Percentiles rank a stretch among this genome's conserved stretches.
Conservation (phyloP, 495 filamentous ascomycete species). For the Aspergillus funiculosus region DNA sequence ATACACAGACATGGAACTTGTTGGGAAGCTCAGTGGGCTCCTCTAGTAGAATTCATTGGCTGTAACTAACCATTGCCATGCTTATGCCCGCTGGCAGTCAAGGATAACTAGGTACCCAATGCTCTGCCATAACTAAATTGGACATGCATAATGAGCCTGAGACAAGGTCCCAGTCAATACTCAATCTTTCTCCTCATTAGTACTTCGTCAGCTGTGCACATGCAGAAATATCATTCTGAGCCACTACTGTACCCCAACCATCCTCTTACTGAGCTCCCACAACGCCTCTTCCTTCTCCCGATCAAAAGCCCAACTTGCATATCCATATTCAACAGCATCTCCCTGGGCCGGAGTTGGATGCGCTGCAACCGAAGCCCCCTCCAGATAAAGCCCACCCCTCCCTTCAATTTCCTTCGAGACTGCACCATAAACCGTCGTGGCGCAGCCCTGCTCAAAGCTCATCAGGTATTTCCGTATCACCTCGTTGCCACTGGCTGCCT, state of each 20-base stretch:
- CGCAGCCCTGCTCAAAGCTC: conserved; percentile 33
- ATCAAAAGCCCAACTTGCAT: conserved; percentile 3
- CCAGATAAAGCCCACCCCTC: conserved; percentile 34
- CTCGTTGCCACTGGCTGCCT: conserved; percentile 8
- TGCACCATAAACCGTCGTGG: conserved; percentile 40
- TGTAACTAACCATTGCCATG: too few relatives aligned
- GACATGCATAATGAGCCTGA: too few relatives aligned
- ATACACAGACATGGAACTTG: too few relatives aligned
- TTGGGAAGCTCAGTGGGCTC: too few relatives aligned
- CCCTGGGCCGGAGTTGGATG: neutral
- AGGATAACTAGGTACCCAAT: too few relatives aligned
- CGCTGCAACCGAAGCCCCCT: conserved; percentile 10
- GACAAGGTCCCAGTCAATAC: too few relatives aligned
- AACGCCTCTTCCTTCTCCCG: neutral
- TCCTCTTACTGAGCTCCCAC: conserved; percentile 3
- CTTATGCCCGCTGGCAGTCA: too few relatives aligned
- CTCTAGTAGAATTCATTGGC: too few relatives aligned
- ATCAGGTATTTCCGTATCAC: conserved; percentile 25
- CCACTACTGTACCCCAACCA: neutral
- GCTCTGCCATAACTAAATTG: too few relatives aligned
- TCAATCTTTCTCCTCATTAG: too few relatives aligned
- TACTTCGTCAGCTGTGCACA: too few relatives aligned
- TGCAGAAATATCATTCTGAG: too few relatives aligned
- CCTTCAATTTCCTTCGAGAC: conserved; percentile 33
- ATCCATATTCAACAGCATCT: conserved; percentile 1